Base-by-base conservation (phyloP, 352 stramenopile species). In the Thalassiosira mediterranea region DNA sequence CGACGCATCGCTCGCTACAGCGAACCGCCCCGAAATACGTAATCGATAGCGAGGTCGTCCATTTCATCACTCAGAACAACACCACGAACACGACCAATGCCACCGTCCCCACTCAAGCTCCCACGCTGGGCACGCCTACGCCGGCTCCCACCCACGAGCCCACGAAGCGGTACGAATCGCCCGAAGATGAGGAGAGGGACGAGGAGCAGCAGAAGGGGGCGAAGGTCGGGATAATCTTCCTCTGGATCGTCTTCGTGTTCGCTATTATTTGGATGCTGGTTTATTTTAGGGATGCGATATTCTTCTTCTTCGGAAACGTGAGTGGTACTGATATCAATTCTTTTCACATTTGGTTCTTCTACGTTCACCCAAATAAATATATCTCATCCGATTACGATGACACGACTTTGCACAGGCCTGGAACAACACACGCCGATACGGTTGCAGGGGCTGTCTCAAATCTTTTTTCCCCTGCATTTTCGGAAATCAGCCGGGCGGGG, bases 241-340 rank as follows among this genome's bases (percentile, higher is more conserved):
- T 67, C 1, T 75, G 54, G 53, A 52, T 67, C 11, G 8, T 48
- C 7, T 7, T 58, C 1, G 1, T 38, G 15, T 57, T 65, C 38
- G 44, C n/a, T 3, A 21, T 37, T 1, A 57, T 75, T 37, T 75
- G 54, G 26, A 4, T 58, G 11, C 1, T 51, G 13, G 65, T 38
- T 26, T 75, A 75, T 46, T 75, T 75, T 59, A 15, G 53, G 25
- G 47, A 67, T 57, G 32, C 44, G 23, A 67, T 75, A 32, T 10
- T 37, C 7, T 75, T 75, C 54, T 75, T 75, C 44, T 59, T 75
- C 19, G 40, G 29, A 29, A 75, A 40, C 49, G 54, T 69, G 44
- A 69, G 61, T 69, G 48, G 19, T 11, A 13, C 5, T 61, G 15
- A 29, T 63, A n/a, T 63, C 19, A 17, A n/a, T 63, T 51, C n/a